Conservation (phyloP, 371 early-diverging fungal genomes). For the Saksenaea vasiformis region DNA sequence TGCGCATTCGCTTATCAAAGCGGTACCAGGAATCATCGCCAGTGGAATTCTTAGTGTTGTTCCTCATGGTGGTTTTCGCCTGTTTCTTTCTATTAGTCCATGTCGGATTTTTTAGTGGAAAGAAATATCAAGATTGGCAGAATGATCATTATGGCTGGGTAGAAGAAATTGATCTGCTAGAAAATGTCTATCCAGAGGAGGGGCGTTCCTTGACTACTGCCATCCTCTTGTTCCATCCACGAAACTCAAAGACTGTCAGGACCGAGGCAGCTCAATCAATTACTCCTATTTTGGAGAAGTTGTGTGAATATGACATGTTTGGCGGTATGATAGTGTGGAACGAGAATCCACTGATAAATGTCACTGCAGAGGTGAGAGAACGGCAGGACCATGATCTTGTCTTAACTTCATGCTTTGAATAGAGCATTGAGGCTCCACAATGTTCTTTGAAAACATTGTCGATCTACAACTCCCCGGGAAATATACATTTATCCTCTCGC, state of each 20-base stretch:
- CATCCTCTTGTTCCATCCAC: conserved; percentile 35
- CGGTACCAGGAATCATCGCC: conserved; percentile 30
- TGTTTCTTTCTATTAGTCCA: conserved; percentile 38
- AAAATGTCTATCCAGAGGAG: conserved; percentile 57
- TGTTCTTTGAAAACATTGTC: conserved; percentile 45
- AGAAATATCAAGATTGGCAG: conserved; percentile 49
- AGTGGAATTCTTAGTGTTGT: conserved; percentile 16
- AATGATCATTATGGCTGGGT: conserved; percentile 29
- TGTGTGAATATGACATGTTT: conserved; percentile 67
- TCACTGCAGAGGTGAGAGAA: conserved; percentile 49
- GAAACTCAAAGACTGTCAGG: conserved; percentile 6
- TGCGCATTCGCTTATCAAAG: conserved; percentile 22
- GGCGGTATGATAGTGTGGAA: conserved; percentile 62
- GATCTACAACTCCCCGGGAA: conserved; percentile 53
- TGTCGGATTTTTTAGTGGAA: conserved; percentile 50
- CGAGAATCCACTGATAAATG: conserved; percentile 50
- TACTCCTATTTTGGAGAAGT: conserved; percentile 47
- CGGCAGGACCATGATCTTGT: neutral
- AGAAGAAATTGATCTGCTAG: conserved; percentile 48
- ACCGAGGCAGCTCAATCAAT: conserved; percentile 39
- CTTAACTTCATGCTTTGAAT: neutral
- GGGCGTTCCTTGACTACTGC: conserved; percentile 56
- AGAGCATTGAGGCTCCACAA: conserved; percentile 30
- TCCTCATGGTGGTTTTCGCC: conserved; percentile 17
- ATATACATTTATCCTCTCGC: conserved; percentile 55